Percentiles rank a stretch among this genome's conserved stretches.
phyloP scores from a whole-genome alignment of 1,284 basidiomycete genomes.

The Volvariella volvacea region DNA sequence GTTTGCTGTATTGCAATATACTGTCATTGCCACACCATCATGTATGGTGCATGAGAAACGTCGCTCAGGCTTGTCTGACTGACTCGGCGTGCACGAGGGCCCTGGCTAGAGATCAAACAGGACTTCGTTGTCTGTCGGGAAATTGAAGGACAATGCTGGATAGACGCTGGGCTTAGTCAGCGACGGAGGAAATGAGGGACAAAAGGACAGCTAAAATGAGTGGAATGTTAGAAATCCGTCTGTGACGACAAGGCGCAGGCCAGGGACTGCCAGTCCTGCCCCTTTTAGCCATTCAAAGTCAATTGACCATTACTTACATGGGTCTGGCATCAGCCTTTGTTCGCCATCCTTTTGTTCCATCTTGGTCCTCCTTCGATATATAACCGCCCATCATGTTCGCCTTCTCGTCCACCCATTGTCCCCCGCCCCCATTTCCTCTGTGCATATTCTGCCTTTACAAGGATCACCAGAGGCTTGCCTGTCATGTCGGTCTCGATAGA shows the following conservation, averaged over 20 bases:
- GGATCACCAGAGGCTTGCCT: constrained; percentile 8
- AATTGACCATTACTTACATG: too few relatives aligned
- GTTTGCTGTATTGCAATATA: constrained; percentile 1
- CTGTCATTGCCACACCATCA: too few relatives aligned
- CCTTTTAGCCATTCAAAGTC: background rate
- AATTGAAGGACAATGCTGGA: too few relatives aligned
- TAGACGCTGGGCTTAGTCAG: constrained; percentile 13
- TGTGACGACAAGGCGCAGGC: background rate
- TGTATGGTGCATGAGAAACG: too few relatives aligned
- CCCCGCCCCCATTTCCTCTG: constrained; percentile 13
- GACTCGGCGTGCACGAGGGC: too few relatives aligned
- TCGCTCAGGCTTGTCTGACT: too few relatives aligned
- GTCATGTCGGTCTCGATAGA: constrained; percentile 57
- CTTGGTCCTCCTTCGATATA: constrained; percentile 12
- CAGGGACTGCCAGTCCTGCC: background rate
- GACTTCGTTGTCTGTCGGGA: too few relatives aligned
- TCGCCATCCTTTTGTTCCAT: constrained; percentile 3
- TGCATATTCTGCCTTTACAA: constrained; percentile 11
- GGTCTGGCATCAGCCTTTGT: background rate
- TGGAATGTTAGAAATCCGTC: constrained; percentile 5
- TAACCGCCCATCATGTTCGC: background rate
- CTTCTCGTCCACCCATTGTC: constrained; percentile 5
- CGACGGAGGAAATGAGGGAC: constrained; percentile 7
- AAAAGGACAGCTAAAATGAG: constrained; percentile 18
- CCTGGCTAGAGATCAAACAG: too few relatives aligned